These are phyloP conservation scores for Penicillium sp. DNA, from an alignment of 2,329 filamentous ascomycete genomes.

Conservation along the genomic window DNA sequence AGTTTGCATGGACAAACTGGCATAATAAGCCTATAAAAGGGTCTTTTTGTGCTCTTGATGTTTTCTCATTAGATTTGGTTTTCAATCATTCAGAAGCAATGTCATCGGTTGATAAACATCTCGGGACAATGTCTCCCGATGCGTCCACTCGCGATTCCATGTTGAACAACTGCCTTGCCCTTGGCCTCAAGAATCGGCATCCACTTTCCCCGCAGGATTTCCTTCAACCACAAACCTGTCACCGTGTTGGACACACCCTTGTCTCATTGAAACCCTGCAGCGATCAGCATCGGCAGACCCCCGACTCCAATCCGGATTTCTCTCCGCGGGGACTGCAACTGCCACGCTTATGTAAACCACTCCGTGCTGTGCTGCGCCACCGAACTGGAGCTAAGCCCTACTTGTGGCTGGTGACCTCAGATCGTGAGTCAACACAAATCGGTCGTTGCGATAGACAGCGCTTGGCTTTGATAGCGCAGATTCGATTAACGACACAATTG, in stretches of 20 bases:
- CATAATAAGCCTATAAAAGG: no score
- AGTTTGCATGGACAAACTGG: not conserved
- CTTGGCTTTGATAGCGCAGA: not conserved
- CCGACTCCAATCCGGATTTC: conserved; percentile 28
- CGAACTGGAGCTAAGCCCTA: conserved; percentile 17
- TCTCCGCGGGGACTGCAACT: conserved; percentile 16
- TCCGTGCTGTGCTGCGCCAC: conserved; percentile 1
- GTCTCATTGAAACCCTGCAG: not conserved
- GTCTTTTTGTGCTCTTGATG: not conserved
- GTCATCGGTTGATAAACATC: not conserved
- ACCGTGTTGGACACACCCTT: not conserved
- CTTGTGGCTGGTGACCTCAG: conserved; percentile 25
- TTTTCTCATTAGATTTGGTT: not conserved
- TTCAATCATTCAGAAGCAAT: not conserved
- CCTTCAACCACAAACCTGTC: not conserved
- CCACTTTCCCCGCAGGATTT: conserved; percentile 12
- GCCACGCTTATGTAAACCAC: conserved; percentile 10
- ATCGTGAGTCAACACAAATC: conserved; percentile 30
- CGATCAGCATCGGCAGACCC: conserved; percentile 15
- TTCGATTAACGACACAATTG: not conserved
- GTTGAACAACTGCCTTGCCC: not conserved
- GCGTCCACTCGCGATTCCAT: conserved; percentile 1
- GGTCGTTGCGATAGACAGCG: conserved; percentile 4
- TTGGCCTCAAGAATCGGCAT: not conserved
- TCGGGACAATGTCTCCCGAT: conserved; percentile 16